Evolutionary conservation across 768 basidiomycete species (phyloP).

Genomic region (Kwoniella shandongensis): DNA sequence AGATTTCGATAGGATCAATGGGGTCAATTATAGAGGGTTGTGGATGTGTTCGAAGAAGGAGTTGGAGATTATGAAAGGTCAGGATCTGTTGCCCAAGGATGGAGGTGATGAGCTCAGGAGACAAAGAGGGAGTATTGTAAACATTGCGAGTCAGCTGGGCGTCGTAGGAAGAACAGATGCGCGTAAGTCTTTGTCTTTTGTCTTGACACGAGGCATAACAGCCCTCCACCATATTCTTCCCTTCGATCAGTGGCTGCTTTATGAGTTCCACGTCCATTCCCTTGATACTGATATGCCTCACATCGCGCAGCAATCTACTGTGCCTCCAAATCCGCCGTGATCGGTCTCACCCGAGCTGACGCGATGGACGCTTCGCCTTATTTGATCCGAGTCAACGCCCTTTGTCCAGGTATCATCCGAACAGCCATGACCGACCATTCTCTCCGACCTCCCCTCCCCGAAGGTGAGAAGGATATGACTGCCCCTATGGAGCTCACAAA

Average conservation of each 20-base stretch:
- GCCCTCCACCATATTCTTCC: no score
- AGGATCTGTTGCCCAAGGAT: conserved; percentile 12
- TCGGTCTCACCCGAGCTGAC: conserved; percentile 34
- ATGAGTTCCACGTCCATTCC: no score
- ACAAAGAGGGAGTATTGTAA: conserved; percentile 38
- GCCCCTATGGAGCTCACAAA: conserved; percentile 19
- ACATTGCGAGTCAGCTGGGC: conserved; percentile 41
- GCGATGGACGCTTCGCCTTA: conserved; percentile 31
- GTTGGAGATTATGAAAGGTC: conserved; percentile 34
- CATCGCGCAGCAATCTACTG: conserved; percentile 26
- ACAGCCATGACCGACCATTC: conserved; percentile 29
- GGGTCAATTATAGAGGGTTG: conserved; percentile 37
- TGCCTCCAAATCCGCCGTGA: conserved; percentile 35
- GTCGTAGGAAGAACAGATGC: conserved; percentile 27
- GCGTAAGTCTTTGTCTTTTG: conserved; percentile 20
- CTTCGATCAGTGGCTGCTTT: no score
- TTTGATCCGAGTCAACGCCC: conserved; percentile 31
- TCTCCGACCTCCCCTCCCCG: conserved; percentile 6
- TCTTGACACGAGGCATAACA: no score
- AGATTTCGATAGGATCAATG: conserved; percentile 38
- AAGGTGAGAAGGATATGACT: conserved; percentile 10
- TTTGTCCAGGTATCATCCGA: conserved; percentile 35
- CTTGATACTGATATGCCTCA: no score
- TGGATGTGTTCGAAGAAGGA: conserved; percentile 35
- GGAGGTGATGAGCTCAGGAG: conserved; percentile 10